Conservation (phyloP, 2,329 filamentous ascomycete genomes). For the Epichloe coenophiala region DNA sequence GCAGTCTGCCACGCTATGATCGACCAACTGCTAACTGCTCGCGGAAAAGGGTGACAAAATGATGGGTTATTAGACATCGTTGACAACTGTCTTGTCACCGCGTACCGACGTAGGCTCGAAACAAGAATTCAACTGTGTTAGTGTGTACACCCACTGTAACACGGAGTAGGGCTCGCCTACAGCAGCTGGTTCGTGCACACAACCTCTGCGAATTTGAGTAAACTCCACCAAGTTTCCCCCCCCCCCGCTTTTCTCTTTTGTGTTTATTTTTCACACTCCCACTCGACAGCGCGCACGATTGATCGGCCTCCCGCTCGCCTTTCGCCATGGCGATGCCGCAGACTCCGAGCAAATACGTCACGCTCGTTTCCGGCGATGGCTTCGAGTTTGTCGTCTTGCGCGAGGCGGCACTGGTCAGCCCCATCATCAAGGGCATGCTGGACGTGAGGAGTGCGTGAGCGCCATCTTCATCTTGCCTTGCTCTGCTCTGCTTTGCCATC, state of each 20-base stretch:
- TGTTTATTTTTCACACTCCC: no score
- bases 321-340: slow-evolving; percentile 11
- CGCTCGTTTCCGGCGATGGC: slow-evolving; percentile 61
- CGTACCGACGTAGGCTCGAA: no score
- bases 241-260: not conserved
- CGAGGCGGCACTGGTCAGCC: slow-evolving; percentile 55
- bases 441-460: slow-evolving; percentile 46
- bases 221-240: not conserved
- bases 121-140: no score
- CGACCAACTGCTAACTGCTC: no score
- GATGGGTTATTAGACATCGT: no score
- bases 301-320: not conserved
- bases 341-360: slow-evolving; percentile 52
- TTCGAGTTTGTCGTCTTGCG: slow-evolving; percentile 66
- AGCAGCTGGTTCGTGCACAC: not conserved
- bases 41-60: no score
- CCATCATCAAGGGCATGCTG: slow-evolving; percentile 62
- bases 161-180: not conserved
- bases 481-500: not conserved
- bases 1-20: no score
- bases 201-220: not conserved
- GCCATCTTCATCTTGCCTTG: not conserved
- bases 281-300: not conserved
- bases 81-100: no score
- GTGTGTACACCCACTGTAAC: no score